A percentile compares a stretch with the other conserved stretches of the same genome.
Conservation (phyloP, 768 basidiomycete genomes). For the Boletus subparvulus region DNA sequence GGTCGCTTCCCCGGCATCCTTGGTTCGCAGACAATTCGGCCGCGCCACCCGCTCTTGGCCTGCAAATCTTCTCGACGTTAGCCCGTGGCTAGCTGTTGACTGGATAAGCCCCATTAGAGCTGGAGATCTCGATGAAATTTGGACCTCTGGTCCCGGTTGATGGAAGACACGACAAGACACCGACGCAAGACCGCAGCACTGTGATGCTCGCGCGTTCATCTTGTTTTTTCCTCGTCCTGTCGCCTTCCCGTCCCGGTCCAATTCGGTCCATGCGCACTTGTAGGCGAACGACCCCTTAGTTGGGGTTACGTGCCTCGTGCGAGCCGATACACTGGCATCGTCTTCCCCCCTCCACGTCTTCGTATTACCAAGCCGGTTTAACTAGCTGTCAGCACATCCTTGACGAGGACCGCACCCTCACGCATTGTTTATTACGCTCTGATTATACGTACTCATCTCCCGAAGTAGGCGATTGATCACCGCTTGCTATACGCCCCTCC, state of each 20-base stretch:
- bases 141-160: slow-evolving; percentile 55
- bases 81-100: slow-evolving; percentile 41
- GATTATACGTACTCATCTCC: slow-evolving; percentile 35
- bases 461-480: slow-evolving; percentile 47
- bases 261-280: slow-evolving; percentile 55
- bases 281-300: slow-evolving; percentile 76
- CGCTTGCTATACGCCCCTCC: slow-evolving; percentile 34
- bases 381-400: slow-evolving; percentile 24
- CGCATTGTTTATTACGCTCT: slow-evolving; percentile 46
- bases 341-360: slow-evolving; percentile 30
- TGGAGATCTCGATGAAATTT: slow-evolving; percentile 48
- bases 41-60: slow-evolving; percentile 48
- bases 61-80: slow-evolving; percentile 30
- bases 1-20: slow-evolving; percentile 14
- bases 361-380: slow-evolving; percentile 25
- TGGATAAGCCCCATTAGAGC: slow-evolving; percentile 17
- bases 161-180: slow-evolving; percentile 53
- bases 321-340: slow-evolving; percentile 73
- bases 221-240: slow-evolving; percentile 42
- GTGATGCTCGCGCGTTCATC: slow-evolving; percentile 47
- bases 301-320: slow-evolving; percentile 81
- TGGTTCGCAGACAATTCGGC: slow-evolving; percentile 44
- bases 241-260: slow-evolving; percentile 46
- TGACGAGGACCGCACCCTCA: slow-evolving; percentile 24
- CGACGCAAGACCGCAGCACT: slow-evolving; percentile 65